phyloP scores from a whole-genome alignment of 805 yeast species.

The Candida xyloterini region DNA sequence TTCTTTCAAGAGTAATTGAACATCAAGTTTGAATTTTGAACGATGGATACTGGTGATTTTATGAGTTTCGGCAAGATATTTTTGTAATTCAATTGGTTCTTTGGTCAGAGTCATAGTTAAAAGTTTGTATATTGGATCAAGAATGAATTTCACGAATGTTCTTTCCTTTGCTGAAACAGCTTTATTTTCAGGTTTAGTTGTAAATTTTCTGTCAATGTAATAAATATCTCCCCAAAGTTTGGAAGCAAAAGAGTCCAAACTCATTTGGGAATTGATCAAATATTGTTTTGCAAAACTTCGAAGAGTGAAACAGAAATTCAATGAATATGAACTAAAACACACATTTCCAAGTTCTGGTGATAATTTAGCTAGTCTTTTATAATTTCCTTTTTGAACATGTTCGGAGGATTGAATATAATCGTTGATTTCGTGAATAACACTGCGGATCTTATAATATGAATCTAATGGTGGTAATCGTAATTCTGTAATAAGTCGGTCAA shows the following conservation, averaged over 20 bases:
- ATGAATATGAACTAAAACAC: constrained; percentile 66
- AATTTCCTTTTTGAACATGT: constrained; percentile 18
- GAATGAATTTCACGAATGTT: constrained; percentile 61
- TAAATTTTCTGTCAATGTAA: constrained; percentile 50
- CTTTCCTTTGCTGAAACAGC: constrained; percentile 27
- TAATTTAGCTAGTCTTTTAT: constrained; percentile 32
- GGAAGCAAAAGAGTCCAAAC: constrained; percentile 42
- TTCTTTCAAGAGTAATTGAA: constrained; percentile 53
- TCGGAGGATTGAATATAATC: constrained; percentile 38
- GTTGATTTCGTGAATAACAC: constrained; percentile 64
- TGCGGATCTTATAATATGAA: constrained; percentile 64
- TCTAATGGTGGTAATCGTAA: constrained; percentile 71
- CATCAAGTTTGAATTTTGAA: constrained; percentile 46
- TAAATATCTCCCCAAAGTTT: constrained; percentile 78
- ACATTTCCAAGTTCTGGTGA: constrained; percentile 70
- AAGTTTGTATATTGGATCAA: constrained; percentile 80
- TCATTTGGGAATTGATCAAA: constrained; percentile 28
- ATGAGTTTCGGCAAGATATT: constrained; percentile 47
- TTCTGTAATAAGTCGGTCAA: constrained; percentile 84
- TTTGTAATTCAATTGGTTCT: constrained; percentile 41
- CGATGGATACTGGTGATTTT: constrained; percentile 41
- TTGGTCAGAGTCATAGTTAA: constrained; percentile 57
- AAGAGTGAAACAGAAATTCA: constrained; percentile 64
- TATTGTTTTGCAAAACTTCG: constrained; percentile 59
- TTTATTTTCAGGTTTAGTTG: constrained; percentile 29